Evolutionary conservation across 106 monocot species (phyloP).

Genomic region (Vanilla planifolia): DNA sequence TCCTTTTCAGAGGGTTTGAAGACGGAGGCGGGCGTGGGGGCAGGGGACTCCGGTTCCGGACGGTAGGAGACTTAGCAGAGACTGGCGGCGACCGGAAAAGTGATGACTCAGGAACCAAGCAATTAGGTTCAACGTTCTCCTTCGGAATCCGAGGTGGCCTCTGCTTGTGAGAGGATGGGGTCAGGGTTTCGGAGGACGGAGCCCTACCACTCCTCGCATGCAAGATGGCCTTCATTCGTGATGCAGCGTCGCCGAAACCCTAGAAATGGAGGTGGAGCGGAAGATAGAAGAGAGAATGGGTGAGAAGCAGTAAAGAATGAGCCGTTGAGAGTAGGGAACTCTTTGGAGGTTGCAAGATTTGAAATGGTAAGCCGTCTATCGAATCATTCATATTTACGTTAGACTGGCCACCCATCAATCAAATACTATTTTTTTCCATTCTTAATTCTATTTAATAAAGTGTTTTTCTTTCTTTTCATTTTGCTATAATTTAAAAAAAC

Average conservation of each 20-base stretch:
- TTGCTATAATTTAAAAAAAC: too few relatives aligned
- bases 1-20: slow-evolving; percentile 49
- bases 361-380: slow-evolving; percentile 7
- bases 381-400: too few relatives aligned
- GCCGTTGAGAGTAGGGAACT: slow-evolving; percentile 11
- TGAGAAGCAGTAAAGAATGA: background rate
- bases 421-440: too few relatives aligned
- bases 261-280: background rate
- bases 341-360: slow-evolving; percentile 11
- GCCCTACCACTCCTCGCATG: slow-evolving; percentile 23
- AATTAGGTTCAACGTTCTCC: slow-evolving; percentile 85
- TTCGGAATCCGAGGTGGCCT: slow-evolving; percentile 41
- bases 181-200: slow-evolving; percentile 24
- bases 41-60: slow-evolving; percentile 60
- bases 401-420: too few relatives aligned
- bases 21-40: slow-evolving; percentile 56
- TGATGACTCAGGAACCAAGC: slow-evolving; percentile 19
- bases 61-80: slow-evolving; percentile 19
- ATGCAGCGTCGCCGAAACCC: slow-evolving; percentile 5
- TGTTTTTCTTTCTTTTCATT: too few relatives aligned
- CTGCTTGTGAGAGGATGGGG: slow-evolving; percentile 41
- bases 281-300: background rate
- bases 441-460: too few relatives aligned
- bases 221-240: slow-evolving; percentile 28
- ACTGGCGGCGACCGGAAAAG: slow-evolving; percentile 28